Conservation (phyloP, 495 filamentous ascomycete genomes). For the Podospora pseudopauciseta region DNA sequence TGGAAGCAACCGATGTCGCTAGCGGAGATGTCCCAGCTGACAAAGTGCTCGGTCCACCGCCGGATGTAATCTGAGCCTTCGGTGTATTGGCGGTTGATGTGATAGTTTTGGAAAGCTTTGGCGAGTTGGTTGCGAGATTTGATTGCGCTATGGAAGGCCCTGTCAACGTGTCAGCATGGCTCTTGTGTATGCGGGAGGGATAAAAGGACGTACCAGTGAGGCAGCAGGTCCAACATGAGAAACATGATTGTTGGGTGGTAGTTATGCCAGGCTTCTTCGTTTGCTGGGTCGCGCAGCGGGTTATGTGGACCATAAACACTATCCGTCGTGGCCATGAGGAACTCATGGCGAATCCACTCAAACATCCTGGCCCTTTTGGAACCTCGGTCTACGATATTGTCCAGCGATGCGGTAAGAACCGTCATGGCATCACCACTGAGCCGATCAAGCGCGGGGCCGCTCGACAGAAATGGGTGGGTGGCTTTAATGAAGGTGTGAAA, state of each 20-base stretch:
- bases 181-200: not conserved
- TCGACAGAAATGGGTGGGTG: constrained; percentile 11
- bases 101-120: constrained; percentile 21
- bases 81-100: constrained; percentile 18
- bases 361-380: constrained; percentile 8
- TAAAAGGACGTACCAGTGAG: not conserved
- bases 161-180: not conserved
- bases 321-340: constrained; percentile 19
- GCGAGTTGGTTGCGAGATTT: constrained; percentile 20
- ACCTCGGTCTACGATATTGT: not conserved
- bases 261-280: constrained; percentile 16
- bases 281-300: constrained; percentile 20
- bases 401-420: constrained; percentile 16
- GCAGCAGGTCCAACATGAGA: constrained; percentile 21
- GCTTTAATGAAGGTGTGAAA: constrained; percentile 12
- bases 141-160: constrained; percentile 13
- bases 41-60: constrained; percentile 23
- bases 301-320: constrained; percentile 24
- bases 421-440: constrained; percentile 22
- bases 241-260: constrained; percentile 9
- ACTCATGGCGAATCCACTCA: constrained; percentile 18
- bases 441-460: constrained; percentile 22
- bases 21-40: constrained; percentile 12
- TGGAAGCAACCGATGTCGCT: constrained; percentile 30
- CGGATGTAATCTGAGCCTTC: constrained; percentile 21